Percentiles rank a stretch among this genome's conserved stretches.
Conservation (phyloP, 139 green algal species). For the Chlamydomonas sp. region DNA sequence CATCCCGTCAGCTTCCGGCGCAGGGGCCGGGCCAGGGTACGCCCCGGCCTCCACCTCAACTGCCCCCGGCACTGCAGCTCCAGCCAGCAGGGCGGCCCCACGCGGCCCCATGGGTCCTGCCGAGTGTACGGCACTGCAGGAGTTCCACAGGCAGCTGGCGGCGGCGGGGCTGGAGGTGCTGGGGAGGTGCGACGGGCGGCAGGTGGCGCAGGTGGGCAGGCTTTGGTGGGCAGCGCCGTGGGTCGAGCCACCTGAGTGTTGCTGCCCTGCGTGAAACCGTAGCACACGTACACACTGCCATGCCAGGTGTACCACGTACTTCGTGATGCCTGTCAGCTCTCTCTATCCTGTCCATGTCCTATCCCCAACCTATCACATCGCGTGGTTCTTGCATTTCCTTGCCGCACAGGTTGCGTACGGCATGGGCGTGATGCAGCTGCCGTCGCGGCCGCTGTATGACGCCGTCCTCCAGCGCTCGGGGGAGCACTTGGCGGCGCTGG, state of each 20-base stretch:
- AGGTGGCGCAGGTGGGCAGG: conserved; percentile 3
- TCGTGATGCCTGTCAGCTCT: too few species aligned
- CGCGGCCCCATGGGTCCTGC: not conserved
- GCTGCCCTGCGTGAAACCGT: too few species aligned
- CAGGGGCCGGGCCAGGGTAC: too few species aligned
- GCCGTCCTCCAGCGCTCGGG: not conserved
- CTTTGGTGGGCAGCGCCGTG: not conserved
- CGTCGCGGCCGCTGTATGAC: not conserved
- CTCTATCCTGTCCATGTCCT: too few species aligned
- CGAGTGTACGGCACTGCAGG: not conserved
- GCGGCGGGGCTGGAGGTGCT: conserved; percentile 4
- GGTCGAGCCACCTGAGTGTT: not conserved
- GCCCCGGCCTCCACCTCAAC: too few species aligned
- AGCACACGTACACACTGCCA: too few species aligned
- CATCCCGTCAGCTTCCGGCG: too few species aligned
- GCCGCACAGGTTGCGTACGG: not conserved
- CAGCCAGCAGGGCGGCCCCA: too few species aligned
- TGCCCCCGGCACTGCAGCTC: too few species aligned
- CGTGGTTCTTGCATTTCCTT: too few species aligned
- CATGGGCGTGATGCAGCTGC: not conserved
- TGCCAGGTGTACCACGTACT: too few species aligned
- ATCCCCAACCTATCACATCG: too few species aligned
- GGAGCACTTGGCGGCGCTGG: not conserved
- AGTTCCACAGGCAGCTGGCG: not conserved
- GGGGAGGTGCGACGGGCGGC: not conserved